phyloP scores from a whole-genome alignment of 2,329 filamentous ascomycete genomes.

The Xylaria multiplex region DNA sequence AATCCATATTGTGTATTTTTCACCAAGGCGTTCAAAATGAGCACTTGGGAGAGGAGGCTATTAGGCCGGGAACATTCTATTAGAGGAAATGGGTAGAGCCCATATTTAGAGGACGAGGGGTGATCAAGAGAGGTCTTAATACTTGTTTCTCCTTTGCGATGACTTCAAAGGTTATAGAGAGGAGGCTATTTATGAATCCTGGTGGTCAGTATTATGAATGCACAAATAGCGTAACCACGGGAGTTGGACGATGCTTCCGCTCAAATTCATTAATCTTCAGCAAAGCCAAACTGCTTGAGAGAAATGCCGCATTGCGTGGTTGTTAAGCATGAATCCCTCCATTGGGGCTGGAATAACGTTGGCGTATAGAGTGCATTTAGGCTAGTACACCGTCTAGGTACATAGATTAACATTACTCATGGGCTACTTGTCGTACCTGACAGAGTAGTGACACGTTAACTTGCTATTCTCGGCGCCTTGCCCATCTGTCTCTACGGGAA shows the following conservation, averaged over 20 bases:
- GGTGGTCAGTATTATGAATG: slow-evolving; percentile 19
- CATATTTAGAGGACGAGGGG: background rate
- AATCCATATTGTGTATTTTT: slow-evolving; percentile 23
- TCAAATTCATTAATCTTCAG: background rate
- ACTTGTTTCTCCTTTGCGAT: slow-evolving; percentile 11
- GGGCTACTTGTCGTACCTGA: background rate
- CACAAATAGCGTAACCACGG: slow-evolving; percentile 1
- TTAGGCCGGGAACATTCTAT: background rate
- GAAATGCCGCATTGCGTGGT: background rate
- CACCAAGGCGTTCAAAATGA: slow-evolving; percentile 32
- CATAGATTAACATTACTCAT: background rate
- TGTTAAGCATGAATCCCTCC: background rate
- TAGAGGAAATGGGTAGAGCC: background rate
- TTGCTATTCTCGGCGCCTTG: no score
- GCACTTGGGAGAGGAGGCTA: background rate
- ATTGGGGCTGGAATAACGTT: no score
- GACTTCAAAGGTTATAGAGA: slow-evolving; percentile 21
- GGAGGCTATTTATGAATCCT: background rate
- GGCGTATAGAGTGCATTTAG: background rate
- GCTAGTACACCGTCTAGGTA: background rate
- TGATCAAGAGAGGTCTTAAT: slow-evolving; percentile 7
- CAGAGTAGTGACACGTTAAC: no score
- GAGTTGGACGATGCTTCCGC: background rate
- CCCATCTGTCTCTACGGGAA: background rate
- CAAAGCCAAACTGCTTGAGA: background rate